Evolutionary conservation across 495 filamentous ascomycete species (phyloP).

Genomic region (Wilcoxina mikolae): DNA sequence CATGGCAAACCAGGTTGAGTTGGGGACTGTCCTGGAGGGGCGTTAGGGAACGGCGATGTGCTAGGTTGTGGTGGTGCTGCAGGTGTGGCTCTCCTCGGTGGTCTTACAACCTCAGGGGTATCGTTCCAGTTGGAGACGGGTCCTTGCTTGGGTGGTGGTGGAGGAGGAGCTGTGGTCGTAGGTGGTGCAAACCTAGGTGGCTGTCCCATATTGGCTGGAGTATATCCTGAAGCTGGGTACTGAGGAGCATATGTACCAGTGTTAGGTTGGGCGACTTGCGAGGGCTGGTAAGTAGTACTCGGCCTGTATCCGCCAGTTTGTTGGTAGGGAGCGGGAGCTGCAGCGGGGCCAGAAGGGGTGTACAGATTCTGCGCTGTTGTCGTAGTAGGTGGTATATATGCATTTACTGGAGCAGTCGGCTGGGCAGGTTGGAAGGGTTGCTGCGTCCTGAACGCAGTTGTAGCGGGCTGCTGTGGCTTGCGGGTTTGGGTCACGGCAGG

Average conservation of each 20-base stretch:
- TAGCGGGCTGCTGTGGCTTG: conserved; percentile 28
- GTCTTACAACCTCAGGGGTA: conserved; percentile 70
- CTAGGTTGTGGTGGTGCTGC: conserved; percentile 43
- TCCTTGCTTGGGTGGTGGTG: conserved; percentile 54
- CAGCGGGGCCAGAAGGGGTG: conserved; percentile 32
- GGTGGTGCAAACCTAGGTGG: conserved; percentile 40
- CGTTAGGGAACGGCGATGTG: conserved; percentile 39
- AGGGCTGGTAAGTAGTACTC: conserved; percentile 35
- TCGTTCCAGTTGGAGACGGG: conserved; percentile 84
- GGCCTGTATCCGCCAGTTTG: not conserved
- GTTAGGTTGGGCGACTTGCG: conserved; percentile 30
- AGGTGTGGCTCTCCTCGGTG: conserved; percentile 39
- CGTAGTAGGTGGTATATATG: conserved; percentile 17
- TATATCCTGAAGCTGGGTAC: conserved; percentile 13
- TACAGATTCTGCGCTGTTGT: conserved; percentile 44
- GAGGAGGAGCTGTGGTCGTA: conserved; percentile 45
- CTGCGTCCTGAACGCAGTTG: conserved; percentile 2
- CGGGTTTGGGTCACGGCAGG: conserved; percentile 10
- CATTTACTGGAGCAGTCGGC: conserved; percentile 26
- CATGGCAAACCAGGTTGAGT: conserved; percentile 29
- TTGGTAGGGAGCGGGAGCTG: not conserved
- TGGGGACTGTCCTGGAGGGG: conserved; percentile 35
- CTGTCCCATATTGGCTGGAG: conserved; percentile 27
- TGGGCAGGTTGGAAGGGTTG: conserved; percentile 20
- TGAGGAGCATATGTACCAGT: conserved; percentile 33